Evolutionary conservation across 2,329 filamentous ascomycete genomes (phyloP), one percentile per base, ranked within the genome.

Genomic region (Paecilomyces formosus): DNA sequence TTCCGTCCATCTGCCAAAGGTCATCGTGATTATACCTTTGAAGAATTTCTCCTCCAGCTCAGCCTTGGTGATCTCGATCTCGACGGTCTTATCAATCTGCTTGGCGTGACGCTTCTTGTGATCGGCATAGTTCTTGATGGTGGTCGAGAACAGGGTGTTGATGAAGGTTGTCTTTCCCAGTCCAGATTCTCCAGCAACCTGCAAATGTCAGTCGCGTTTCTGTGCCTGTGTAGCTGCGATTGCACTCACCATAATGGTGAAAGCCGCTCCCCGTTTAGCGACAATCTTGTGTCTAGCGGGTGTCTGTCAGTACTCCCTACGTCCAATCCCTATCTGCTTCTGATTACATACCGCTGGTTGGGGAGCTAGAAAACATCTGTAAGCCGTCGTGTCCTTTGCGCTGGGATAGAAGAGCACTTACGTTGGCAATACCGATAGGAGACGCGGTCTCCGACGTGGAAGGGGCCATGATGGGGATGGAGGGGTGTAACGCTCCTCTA

Each of bases 1-100:
- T 13, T 12, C 33, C 12, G 11, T 12, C 24, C 8, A 51, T 49
- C 7, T 31, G 30, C 5, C 30, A 31, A 9, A 3, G 13, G 45
- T 1, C 26, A 12, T 11, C 12, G 6, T 55, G n/a, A 49, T 33
- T 53, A 59, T 82, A 97, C 93, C 93, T 85, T 99, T 99, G 88
- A 99, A 99, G 85, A 99, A 99, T 83, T 99, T 99, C 88, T 99
- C 94, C 81, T 99, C 94, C 64, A 99, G 82, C 82, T 99, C 94
- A 60, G 94, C 94, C 85, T 99, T 99, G 77, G 94, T 99, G 75
- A 99, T 99, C 79, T 99, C 94, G 69, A 99, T 99, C 82, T 99
- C 95, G 65, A 99, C 94, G 11, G 94, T 99, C 86, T 97, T 97
- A 82, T 99, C 94, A 68, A 97, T 86, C 83, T 99, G 94, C 87